Base-by-base conservation (phyloP, 306 rosid genomes). In the Spatholobus suberectus region DNA sequence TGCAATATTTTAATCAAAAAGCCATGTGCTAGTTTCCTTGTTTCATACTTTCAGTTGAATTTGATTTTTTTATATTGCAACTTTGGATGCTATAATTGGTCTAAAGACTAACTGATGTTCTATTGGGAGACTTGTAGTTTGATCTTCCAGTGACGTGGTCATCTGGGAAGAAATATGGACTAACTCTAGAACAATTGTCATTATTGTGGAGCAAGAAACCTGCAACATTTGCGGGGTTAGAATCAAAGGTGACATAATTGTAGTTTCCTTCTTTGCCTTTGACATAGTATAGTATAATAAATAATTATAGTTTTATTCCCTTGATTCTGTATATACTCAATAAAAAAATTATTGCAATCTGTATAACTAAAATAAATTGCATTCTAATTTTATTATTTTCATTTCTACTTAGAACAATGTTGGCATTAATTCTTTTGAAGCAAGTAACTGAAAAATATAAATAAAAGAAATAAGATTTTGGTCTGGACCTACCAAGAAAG, bases 161-260 rank as follows among this genome's bases (percentile, higher is more conserved):
- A 46, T 83, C 87, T 70, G 98, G 93, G 68, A 83, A 78, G 85
- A 96, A 91, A 90, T 86, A 94, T 58, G 98, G 98, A 73, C 73
- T 87, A 65, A 88, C 94, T 62, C 85, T 96, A 41, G 96, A 96
- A 83, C 94, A 92, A 49, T 83, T 96, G 40, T 92, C 96, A 35
- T 55, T 83, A 71, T 90, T 96, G 96, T 96, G 99, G 99, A 93
- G 96, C 84, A 91, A 87, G 88, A 92, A 86, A 83, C 98, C 99
- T 29, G 99, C 99, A 81, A 75, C 27, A 68, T 85, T 96, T 63
- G 97, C 94, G 1, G 94, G 99, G 76, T 88, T 82, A 82, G 86
- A 91, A 78, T 88, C 88, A 72, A 96, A 91, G 97, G 99, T 96
- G 43, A 80, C 26, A 75, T 67, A 47, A 47, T 63, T 63, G 12